phyloP scores from a whole-genome alignment of 495 filamentous ascomycete genomes.

The Poronia punctata region DNA sequence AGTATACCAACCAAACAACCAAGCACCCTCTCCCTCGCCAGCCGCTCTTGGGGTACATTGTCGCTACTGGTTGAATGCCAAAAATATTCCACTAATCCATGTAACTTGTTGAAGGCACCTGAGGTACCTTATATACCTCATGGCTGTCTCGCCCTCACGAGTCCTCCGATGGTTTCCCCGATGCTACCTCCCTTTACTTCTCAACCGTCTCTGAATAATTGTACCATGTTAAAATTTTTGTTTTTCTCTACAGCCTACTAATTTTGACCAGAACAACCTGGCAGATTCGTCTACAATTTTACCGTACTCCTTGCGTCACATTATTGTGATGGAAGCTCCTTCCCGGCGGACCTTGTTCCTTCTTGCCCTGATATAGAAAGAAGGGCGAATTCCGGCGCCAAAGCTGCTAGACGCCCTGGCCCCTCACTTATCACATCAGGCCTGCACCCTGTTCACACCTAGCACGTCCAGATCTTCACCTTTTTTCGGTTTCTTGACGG shows the following conservation, averaged over 20 bases:
- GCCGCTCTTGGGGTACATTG: conserved; percentile 11
- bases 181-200: conserved; percentile 15
- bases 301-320: too few relatives aligned
- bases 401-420: conserved; percentile 3
- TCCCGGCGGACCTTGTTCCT: too few relatives aligned
- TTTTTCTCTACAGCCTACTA: background rate
- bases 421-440: conserved; percentile 4
- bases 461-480: conserved; percentile 4
- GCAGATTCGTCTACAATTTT: background rate
- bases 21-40: background rate
- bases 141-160: conserved; percentile 17
- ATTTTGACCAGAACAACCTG: background rate
- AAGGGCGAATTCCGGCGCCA: conserved; percentile 2
- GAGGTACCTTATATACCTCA: conserved; percentile 28
- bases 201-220: conserved; percentile 1
- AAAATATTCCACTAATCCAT: conserved; percentile 13
- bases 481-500: conserved; percentile 11
- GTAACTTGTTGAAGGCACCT: conserved; percentile 21
- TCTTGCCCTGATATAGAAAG: too few relatives aligned
- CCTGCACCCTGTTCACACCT: conserved; percentile 7
- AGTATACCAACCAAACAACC: conserved; percentile 11
- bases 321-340: too few relatives aligned
- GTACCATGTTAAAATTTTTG: background rate
- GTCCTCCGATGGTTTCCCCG: conserved; percentile 16
- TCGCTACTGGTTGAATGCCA: conserved; percentile 17